Conservation (phyloP, 768 basidiomycete species). For the Rhizopogon rudus region DNA sequence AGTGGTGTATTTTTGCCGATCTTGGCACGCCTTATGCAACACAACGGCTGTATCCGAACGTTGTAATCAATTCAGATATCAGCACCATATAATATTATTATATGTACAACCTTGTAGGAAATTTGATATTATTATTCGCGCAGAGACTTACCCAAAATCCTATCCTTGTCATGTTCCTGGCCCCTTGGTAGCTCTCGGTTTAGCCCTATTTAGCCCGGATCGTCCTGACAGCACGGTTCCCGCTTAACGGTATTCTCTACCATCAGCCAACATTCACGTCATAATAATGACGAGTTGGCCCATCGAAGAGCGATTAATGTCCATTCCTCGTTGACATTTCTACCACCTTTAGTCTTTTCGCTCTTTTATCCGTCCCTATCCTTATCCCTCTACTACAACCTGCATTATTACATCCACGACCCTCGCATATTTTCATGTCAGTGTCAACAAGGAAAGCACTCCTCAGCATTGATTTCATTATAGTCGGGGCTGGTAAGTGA, state of each 20-base stretch:
- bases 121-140: not conserved
- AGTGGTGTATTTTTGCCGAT: not conserved
- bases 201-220: not conserved
- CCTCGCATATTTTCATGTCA: not conserved
- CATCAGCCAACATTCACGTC: not conserved
- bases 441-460: slow-evolving; percentile 17
- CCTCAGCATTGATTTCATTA: slow-evolving; percentile 25
- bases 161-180: not conserved
- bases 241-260: not conserved
- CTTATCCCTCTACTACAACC: not conserved
- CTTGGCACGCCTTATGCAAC: not conserved
- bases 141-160: not conserved
- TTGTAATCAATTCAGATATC: too few species aligned
- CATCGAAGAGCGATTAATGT: slow-evolving; percentile 11
- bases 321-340: slow-evolving; percentile 7
- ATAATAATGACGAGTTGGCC: not conserved
- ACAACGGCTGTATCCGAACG: too few species aligned
- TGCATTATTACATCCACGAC: not conserved
- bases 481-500: slow-evolving; percentile 24
- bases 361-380: not conserved
- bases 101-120: not conserved
- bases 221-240: not conserved
- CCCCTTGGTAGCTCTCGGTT: not conserved
- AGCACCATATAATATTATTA: too few species aligned
- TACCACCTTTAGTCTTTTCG: not conserved